A percentile compares a stretch with the other conserved stretches of the same genome.
Evolutionary conservation across 768 basidiomycete genomes (phyloP).

Genomic region (Russula sp.): DNA sequence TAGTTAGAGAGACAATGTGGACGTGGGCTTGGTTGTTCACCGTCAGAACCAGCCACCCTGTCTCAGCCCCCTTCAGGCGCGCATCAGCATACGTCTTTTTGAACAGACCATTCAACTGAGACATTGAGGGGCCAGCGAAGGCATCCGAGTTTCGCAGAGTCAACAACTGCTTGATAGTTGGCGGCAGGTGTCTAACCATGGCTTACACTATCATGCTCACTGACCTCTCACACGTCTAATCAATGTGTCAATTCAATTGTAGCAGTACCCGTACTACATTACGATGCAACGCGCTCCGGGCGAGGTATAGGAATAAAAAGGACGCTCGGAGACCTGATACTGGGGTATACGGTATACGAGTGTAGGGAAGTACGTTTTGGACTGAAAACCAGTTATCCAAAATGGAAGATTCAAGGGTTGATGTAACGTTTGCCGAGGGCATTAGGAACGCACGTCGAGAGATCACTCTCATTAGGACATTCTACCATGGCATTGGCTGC

Average conservation of each 20-base stretch:
- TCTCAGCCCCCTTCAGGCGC: conserved; percentile 53
- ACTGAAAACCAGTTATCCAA: no score
- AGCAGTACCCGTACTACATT: conserved; percentile 10
- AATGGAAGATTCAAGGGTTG: conserved; percentile 8
- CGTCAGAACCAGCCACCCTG: conserved; percentile 75
- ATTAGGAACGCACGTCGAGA: conserved; percentile 31
- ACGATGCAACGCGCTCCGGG: neutral
- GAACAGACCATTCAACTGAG: conserved; percentile 50
- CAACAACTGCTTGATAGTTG: conserved; percentile 63
- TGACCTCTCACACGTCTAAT: neutral
- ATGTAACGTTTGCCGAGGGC: conserved; percentile 47
- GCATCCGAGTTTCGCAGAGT: conserved; percentile 58
- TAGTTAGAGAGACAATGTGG: neutral
- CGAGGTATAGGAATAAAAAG: neutral
- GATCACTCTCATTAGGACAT: neutral
- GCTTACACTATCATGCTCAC: neutral
- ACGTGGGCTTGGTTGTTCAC: conserved; percentile 34
- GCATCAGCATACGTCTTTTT: conserved; percentile 60
- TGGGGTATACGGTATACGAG: neutral
- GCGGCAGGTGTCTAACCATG: conserved; percentile 45
- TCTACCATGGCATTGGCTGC: conserved; percentile 31
- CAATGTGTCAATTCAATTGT: neutral
- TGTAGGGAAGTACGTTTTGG: no score
- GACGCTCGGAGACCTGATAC: neutral
- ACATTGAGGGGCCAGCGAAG: conserved; percentile 47